A percentile compares a stretch with the other conserved stretches of the same genome.
These are phyloP conservation scores for Aechmea fasciata DNA, from an alignment of 176 grass and related monocot genomes.

Conservation along the genomic window DNA sequence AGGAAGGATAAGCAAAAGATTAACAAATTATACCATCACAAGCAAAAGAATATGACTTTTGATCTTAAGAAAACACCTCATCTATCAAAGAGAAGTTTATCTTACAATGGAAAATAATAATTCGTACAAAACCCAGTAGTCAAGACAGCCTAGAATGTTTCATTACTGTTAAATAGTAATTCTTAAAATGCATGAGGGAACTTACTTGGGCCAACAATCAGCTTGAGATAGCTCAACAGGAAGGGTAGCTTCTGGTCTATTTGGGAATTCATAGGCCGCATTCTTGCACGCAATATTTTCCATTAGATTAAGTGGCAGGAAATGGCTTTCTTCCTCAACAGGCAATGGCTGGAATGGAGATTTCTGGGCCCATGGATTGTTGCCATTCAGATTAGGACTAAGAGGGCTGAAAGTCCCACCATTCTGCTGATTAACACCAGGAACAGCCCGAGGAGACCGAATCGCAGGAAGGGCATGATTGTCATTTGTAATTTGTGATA, in stretches of 20 bases:
- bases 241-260: conserved; percentile 29
- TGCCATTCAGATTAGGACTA: conserved; percentile 36
- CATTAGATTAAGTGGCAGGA: conserved; percentile 44
- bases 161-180: too few species aligned
- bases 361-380: conserved; percentile 38
- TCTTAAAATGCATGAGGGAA: not conserved
- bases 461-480: conserved; percentile 1
- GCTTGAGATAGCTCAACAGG: conserved; percentile 39
- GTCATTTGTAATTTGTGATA: conserved; percentile 8
- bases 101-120: not conserved
- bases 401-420: conserved; percentile 24
- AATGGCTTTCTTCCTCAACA: conserved; percentile 44
- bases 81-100: not conserved
- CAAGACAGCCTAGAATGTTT: conserved; percentile 1
- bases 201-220: conserved; percentile 74
- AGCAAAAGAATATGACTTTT: not conserved
- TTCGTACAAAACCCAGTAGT: conserved; percentile 1
- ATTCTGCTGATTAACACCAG: conserved; percentile 35
- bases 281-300: conserved; percentile 37
- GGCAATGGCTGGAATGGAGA: conserved; percentile 44
- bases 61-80: not conserved
- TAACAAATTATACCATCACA: not conserved
- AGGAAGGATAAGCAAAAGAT: not conserved
- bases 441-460: conserved; percentile 6
- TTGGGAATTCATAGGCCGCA: conserved; percentile 26